Base-by-base conservation (phyloP, 768 basidiomycete genomes). In the Suillus spraguei region DNA sequence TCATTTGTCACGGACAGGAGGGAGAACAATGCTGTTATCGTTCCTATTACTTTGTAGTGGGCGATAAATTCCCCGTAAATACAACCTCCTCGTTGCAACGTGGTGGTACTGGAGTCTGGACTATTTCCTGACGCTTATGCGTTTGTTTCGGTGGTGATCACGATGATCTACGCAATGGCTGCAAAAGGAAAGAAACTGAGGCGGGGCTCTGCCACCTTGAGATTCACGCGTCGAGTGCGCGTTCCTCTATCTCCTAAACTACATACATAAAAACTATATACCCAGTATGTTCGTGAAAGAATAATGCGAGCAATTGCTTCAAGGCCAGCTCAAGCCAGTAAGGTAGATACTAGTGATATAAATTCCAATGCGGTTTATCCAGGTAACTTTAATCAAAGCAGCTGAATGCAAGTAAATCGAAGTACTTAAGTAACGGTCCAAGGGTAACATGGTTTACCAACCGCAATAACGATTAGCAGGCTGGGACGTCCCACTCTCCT, bases 401-500 rank as follows among this genome's bases (percentile, higher is more conserved):
- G 17, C 24, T 24, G 38, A 58, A 41, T 28, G 39, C 1, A 28
- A 39, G 24, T 58, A 53, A 28, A 50, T 16, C 24, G 16, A 16
- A 47, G n/a, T 47, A 49, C 14, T 16, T 49, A 9, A 33, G 52
- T 33, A 58, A 58, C 1, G 28, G 22, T 11, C 20, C 11, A 41
- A 10, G 38, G 6, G 61, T 41, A 60, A 55, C 58, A 44, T 44
- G 59, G 41, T 24, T 35, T 20, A 47, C 22, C 11, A 16, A 46
- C 10, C 38, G 36, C 9, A 42, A 10, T 22, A 9, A 2, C 10
- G 28, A 10, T 72, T 68, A 90, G 74, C 87, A 89, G 59, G 90
- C 78, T 71, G 89, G 85, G 53, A 92, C 88, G 73, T 92, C 89
- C 89, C 90, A 91, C 77, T 90, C 89, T 54, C 87, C 87, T 72